Evolutionary conservation across 495 filamentous ascomycete species (phyloP).

Genomic region (Xylaria acuta): DNA sequence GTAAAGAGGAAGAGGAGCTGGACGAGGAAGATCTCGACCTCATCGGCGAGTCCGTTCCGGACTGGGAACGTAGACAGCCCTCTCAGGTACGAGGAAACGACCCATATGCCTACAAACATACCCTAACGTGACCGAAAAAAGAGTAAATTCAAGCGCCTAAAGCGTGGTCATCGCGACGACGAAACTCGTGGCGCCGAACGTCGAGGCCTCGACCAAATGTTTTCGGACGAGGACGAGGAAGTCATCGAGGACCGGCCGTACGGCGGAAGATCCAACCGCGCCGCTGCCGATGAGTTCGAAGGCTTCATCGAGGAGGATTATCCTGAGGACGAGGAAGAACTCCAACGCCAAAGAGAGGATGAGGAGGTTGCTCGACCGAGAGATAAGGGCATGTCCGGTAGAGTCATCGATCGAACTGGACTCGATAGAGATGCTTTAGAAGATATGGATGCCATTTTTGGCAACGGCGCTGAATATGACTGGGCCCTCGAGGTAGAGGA

Average conservation of each 20-base stretch:
- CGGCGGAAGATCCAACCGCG: conserved; percentile 55
- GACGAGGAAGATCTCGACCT: conserved; percentile 97
- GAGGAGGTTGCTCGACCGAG: conserved; percentile 79
- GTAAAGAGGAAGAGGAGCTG: conserved; percentile 85
- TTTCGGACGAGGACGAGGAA: conserved; percentile 93
- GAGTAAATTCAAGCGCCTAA: conserved; percentile 93
- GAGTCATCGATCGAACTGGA: conserved; percentile 70
- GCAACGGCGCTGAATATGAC: conserved; percentile 91
- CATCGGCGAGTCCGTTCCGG: conserved; percentile 78
- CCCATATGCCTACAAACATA: neutral
- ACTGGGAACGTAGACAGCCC: conserved; percentile 67
- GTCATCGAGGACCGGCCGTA: conserved; percentile 63
- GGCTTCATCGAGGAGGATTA: conserved; percentile 98
- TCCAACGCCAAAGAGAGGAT: conserved; percentile 79
- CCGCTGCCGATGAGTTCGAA: conserved; percentile 84
- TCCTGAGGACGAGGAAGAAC: conserved; percentile 83
- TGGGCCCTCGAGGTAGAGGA: conserved; percentile 90
- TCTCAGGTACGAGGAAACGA: conserved; percentile 58
- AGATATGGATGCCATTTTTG: conserved; percentile 94
- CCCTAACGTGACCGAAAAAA: conserved; percentile 52
- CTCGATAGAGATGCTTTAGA: conserved; percentile 90
- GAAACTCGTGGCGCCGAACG: conserved; percentile 62
- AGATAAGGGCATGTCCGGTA: conserved; percentile 67
- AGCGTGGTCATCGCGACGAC: conserved; percentile 86
- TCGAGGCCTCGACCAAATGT: conserved; percentile 85